Base-by-base conservation (phyloP, 2,329 filamentous ascomycete species). In the Xylariomycetidae sp. region DNA sequence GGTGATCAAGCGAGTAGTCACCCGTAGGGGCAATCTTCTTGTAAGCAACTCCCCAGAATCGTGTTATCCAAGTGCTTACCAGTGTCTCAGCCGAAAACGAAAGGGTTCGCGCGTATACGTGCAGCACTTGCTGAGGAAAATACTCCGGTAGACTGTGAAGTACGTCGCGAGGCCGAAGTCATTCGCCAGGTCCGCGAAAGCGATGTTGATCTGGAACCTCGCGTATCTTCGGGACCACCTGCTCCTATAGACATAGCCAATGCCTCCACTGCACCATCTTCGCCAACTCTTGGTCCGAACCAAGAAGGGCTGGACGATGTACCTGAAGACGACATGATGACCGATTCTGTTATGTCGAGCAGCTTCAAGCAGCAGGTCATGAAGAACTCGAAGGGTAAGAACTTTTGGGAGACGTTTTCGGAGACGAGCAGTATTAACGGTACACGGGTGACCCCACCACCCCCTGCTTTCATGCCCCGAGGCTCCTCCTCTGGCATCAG, bases 111-210 rank as follows among this genome's bases (percentile, higher is more conserved):
- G 5, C 82, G 92, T 9, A 95, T 98, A 46, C 79, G 85, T 40
- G 92, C 90, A 7, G 88, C 88, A 4, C 71, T 98, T 1, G 72
- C 85, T 37, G 92, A 98, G 62, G 92, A 98, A 63, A 75, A 77
- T 12, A 79, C 88, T 0, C 92, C 92, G 0, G 70, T 94, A 8
- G 92, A 98, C 49, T 82, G 83, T 25, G 92, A 98, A 58, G 79
- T 87, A 37, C 81, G 85, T 32, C 82, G 88, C 24, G 92, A 98
- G 65, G 88, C 90, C 23, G 90, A 96, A 60, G 92, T 96, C 5
- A 87, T 98, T 42, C 85, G 87, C 31, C 92, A 95, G 60, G 89
- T 96, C 18, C 83, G 88, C 25, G 92, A 96, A 58, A 90, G 82
- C 48, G 89, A 95, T 50, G 73, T 81, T 42, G 76, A 79, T 30